Evolutionary conservation across 2,329 filamentous ascomycete species (phyloP).

Genomic region (Phaeosphaeria sp.): DNA sequence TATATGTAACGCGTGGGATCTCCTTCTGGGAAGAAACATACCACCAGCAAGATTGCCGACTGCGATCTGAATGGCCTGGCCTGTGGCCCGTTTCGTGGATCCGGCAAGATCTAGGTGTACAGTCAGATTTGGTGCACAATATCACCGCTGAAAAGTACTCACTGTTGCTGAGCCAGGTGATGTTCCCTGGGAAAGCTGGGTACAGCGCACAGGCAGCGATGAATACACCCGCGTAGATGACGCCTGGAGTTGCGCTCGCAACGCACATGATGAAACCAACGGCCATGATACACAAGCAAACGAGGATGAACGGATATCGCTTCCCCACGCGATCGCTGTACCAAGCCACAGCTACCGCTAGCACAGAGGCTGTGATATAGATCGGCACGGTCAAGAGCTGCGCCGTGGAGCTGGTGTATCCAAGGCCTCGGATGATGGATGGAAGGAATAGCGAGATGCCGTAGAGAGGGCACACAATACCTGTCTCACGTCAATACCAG

Average conservation of each 20-base stretch:
- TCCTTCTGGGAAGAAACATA: slow-evolving; percentile 6
- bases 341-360: slow-evolving; percentile 43
- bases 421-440: slow-evolving; percentile 55
- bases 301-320: slow-evolving; percentile 45
- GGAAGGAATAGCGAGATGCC: slow-evolving; percentile 52
- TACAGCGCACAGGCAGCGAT: slow-evolving; percentile 48
- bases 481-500: slow-evolving; percentile 17
- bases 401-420: slow-evolving; percentile 48
- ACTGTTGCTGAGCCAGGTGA: slow-evolving; percentile 63
- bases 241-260: slow-evolving; percentile 38
- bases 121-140: slow-evolving; percentile 10
- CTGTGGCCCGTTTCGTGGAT: slow-evolving; percentile 59
- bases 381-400: slow-evolving; percentile 54
- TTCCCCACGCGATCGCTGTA: slow-evolving; percentile 40
- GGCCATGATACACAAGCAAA: slow-evolving; percentile 40
- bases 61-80: slow-evolving; percentile 57
- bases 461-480: slow-evolving; percentile 49
- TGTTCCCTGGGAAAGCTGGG: slow-evolving; percentile 47
- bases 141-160: slow-evolving; percentile 8
- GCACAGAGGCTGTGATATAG: slow-evolving; percentile 48
- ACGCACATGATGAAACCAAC: slow-evolving; percentile 50
- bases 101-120: slow-evolving; percentile 57
- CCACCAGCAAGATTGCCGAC: slow-evolving; percentile 55
- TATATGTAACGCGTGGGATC: background rate
- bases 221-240: slow-evolving; percentile 48